Percentiles rank a stretch among this genome's conserved stretches.
Conservation (phyloP, 176 grass and related monocot species). For the Alloteropsis semialata region DNA sequence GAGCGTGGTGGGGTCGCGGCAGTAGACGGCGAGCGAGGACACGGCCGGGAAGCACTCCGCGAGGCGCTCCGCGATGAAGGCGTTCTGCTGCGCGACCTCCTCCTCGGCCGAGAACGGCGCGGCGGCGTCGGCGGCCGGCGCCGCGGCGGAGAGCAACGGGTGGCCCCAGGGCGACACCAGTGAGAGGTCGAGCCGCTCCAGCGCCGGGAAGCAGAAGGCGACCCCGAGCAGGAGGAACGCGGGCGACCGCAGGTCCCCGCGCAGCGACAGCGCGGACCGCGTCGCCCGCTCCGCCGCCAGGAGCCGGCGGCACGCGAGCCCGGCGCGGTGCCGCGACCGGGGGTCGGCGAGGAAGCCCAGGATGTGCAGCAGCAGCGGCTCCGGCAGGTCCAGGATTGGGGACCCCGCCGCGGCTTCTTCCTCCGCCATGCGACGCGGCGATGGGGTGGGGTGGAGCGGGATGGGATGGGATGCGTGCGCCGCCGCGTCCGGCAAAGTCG, state of each 20-base stretch:
- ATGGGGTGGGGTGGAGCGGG: not conserved
- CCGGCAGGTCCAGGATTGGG: conserved; percentile 76
- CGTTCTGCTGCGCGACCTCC: conserved; percentile 17
- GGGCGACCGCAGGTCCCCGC: conserved; percentile 55
- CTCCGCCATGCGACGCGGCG: conserved; percentile 39
- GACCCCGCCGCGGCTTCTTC: not conserved
- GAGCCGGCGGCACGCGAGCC: conserved; percentile 52
- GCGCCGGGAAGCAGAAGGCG: conserved; percentile 69
- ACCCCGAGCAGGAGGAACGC: conserved; percentile 32
- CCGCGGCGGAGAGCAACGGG: conserved; percentile 35
- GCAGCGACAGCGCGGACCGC: conserved; percentile 61
- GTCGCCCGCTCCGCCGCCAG: conserved; percentile 62
- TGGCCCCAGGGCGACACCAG: conserved; percentile 90
- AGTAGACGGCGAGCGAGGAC: conserved; percentile 59
- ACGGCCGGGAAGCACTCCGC: conserved; percentile 62
- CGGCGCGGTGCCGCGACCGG: conserved; percentile 53
- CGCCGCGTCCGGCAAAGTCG: conserved; percentile 14
- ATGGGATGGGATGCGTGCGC: not conserved
- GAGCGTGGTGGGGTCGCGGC: conserved; percentile 80
- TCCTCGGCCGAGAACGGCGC: not conserved
- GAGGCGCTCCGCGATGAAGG: conserved; percentile 38
- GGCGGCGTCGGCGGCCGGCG: not conserved
- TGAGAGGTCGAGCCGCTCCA: conserved; percentile 75
- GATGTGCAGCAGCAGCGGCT: conserved; percentile 65
- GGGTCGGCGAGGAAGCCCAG: conserved; percentile 47